A percentile compares a stretch with the other conserved stretches of the same genome.
Conservation (phyloP, 805 yeast genomes). For the Alloascoidea hylecoeti region DNA sequence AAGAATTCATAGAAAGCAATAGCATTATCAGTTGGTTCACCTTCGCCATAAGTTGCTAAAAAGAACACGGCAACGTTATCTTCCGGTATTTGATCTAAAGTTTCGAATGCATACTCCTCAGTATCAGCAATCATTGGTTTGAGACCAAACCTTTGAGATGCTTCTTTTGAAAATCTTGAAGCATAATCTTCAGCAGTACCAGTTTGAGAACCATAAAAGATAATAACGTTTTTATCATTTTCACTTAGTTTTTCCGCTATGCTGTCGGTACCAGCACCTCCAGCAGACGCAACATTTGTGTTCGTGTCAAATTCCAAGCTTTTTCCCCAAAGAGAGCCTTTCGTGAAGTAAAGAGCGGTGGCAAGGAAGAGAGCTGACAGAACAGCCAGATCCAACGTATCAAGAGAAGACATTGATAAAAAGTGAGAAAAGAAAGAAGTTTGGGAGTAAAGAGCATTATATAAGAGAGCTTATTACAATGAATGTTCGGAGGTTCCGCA, state of each 20-base stretch:
- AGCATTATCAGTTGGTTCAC: slow-evolving; percentile 79
- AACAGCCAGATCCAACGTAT: slow-evolving; percentile 58
- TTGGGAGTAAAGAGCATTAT: no score
- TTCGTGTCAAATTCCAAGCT: slow-evolving; percentile 14
- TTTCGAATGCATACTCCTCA: slow-evolving; percentile 61
- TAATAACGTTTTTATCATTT: slow-evolving; percentile 48
- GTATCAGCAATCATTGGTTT: slow-evolving; percentile 57
- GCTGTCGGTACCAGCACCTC: slow-evolving; percentile 30
- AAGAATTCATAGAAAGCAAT: slow-evolving; percentile 19
- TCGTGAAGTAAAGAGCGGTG: slow-evolving; percentile 50
- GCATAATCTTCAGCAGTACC: slow-evolving; percentile 87
- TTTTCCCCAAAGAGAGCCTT: slow-evolving; percentile 36
- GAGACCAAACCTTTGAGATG: slow-evolving; percentile 55
- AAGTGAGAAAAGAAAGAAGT: neutral
- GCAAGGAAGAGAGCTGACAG: slow-evolving; percentile 54
- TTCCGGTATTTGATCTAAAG: slow-evolving; percentile 35
- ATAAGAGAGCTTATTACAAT: no score
- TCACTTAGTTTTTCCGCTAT: slow-evolving; percentile 24
- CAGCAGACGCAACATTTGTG: slow-evolving; percentile 11
- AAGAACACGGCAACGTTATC: slow-evolving; percentile 41
- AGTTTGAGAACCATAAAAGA: slow-evolving; percentile 73
- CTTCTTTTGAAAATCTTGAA: slow-evolving; percentile 62
- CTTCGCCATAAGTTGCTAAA: slow-evolving; percentile 78
- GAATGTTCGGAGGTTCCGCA: no score
- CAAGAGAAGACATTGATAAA: slow-evolving; percentile 38